These are phyloP conservation scores for Tetramitus jugosus DNA, from an alignment of 208 protist genomes.

Conservation along the genomic window DNA sequence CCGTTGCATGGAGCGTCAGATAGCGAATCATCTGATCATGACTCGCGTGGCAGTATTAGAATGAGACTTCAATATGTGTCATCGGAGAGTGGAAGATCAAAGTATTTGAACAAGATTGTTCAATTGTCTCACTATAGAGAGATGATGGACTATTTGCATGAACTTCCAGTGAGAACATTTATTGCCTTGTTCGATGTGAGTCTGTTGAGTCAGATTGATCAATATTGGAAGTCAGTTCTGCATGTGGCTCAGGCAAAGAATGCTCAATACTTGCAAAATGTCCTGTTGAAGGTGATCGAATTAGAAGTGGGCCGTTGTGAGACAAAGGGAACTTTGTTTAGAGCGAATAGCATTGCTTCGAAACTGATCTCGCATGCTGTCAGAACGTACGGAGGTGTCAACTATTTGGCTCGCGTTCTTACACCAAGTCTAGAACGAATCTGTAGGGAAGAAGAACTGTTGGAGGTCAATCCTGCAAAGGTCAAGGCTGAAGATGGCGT, in stretches of 20 bases:
- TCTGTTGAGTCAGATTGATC: not conserved
- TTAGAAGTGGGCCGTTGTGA: not conserved
- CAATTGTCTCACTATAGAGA: not conserved
- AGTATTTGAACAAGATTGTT: not conserved
- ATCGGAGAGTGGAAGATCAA: not conserved
- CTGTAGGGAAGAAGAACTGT: not conserved
- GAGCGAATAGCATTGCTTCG: not conserved
- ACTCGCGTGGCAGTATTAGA: not conserved
- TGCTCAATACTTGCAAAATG: not conserved
- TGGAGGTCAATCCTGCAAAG: not conserved
- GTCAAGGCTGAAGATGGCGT: not conserved
- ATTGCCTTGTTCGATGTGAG: not conserved
- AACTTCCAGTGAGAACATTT: not conserved
- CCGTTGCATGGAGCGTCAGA: no score
- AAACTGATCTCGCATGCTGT: not conserved
- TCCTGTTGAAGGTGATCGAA: not conserved
- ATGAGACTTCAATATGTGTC: not conserved
- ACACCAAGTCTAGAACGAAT: not conserved
- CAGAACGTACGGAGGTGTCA: not conserved
- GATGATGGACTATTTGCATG: not conserved
- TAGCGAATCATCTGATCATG: no score
- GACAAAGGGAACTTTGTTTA: not conserved
- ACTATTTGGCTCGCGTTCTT: not conserved
- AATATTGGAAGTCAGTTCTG: not conserved
- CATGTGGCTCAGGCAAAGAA: not conserved